A percentile compares a stretch with the other conserved stretches of the same genome.
These are phyloP conservation scores for Polymyxa betae DNA, from an alignment of 208 protist genomes.

Conservation along the genomic window DNA sequence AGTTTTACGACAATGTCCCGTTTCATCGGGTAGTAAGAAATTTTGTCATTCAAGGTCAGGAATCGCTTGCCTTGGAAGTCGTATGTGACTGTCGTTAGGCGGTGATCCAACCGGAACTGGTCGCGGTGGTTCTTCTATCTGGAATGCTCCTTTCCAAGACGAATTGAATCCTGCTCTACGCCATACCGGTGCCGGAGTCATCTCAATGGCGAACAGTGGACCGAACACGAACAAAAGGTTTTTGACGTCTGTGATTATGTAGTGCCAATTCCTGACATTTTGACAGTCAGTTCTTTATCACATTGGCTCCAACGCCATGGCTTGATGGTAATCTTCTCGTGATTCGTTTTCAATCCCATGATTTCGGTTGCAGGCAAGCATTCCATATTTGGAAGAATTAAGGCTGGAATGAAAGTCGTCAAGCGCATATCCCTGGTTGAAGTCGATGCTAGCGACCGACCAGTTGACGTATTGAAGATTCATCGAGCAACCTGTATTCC, in stretches of 20 bases:
- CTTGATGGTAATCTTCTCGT: constrained; percentile 54
- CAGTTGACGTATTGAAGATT: neutral
- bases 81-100: neutral
- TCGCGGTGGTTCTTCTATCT: constrained; percentile 57
- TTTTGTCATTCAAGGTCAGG: constrained; percentile 49
- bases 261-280: neutral
- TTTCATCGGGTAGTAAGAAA: constrained; percentile 56
- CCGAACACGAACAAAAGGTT: constrained; percentile 58
- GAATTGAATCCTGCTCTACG: constrained; percentile 56
- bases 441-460: constrained; percentile 17
- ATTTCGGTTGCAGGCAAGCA: constrained; percentile 54
- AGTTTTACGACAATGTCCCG: constrained; percentile 48
- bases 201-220: constrained; percentile 60
- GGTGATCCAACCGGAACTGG: constrained; percentile 61
- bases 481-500: neutral
- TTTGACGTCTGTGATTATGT: neutral
- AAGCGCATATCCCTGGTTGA: constrained; percentile 22
- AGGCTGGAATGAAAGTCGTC: constrained; percentile 59
- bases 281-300: constrained; percentile 62
- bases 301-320: constrained; percentile 62
- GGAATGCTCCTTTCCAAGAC: constrained; percentile 57
- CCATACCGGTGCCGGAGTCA: constrained; percentile 59
- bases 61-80: neutral
- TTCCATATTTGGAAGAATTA: constrained; percentile 61
- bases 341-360: neutral